Evolutionary conservation across 495 filamentous ascomycete species (phyloP).

Genomic region (Choiromyces venosus): DNA sequence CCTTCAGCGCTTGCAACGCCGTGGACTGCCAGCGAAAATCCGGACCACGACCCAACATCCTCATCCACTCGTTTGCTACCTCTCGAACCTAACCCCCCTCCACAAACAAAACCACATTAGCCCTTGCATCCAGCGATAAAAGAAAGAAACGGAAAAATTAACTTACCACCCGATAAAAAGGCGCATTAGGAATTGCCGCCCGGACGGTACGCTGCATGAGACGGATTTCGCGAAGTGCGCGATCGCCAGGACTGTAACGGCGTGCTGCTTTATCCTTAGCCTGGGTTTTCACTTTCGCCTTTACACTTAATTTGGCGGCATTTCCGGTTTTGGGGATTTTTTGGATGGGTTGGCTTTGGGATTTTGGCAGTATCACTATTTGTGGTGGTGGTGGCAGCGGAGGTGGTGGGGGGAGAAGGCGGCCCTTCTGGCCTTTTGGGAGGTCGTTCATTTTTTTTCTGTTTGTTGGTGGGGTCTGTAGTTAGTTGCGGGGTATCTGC

Average conservation of each 20-base stretch:
- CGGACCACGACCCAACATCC: slow-evolving; percentile 47
- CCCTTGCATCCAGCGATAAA: no score
- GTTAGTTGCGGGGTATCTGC: no score
- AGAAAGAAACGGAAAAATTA: not conserved
- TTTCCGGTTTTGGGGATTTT: not conserved
- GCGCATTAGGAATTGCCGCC: slow-evolving; percentile 58
- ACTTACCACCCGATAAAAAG: slow-evolving; percentile 61
- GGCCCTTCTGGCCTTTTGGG: not conserved
- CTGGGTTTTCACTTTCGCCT: not conserved
- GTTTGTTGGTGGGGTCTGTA: no score
- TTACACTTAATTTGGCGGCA: not conserved
- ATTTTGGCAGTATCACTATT: not conserved
- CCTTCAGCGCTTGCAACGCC: slow-evolving; percentile 80
- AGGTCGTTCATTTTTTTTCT: not conserved
- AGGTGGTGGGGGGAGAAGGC: not conserved
- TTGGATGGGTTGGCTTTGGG: not conserved
- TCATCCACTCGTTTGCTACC: slow-evolving; percentile 55
- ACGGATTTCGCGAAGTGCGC: slow-evolving; percentile 63
- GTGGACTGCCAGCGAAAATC: slow-evolving; percentile 80
- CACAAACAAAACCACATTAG: not conserved
- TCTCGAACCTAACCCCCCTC: slow-evolving; percentile 60
- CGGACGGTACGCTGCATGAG: slow-evolving; percentile 61
- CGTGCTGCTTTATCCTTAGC: slow-evolving; percentile 19
- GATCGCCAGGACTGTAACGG: slow-evolving; percentile 61
- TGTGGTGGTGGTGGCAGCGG: no score